Evolutionary conservation across 495 filamentous ascomycete genomes (phyloP), one percentile per base, ranked within the genome.

Genomic region (Staphylotrichum tortipilum): DNA sequence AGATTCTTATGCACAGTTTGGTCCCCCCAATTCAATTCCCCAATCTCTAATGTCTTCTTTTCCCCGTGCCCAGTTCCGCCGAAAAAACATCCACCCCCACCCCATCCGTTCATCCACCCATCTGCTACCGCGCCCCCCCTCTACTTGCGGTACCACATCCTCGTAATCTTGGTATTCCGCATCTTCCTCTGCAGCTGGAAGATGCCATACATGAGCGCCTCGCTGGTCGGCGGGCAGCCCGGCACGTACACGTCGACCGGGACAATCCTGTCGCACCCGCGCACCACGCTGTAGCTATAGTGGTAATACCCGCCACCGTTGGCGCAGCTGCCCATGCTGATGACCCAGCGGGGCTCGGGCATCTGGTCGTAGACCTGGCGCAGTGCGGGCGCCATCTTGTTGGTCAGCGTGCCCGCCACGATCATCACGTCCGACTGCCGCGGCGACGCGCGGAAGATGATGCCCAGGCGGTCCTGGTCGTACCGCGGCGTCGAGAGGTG

Each of bases 351-450:
- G 28, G 90, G 90, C 24, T 96, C 90, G 34, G 90, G 90, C 90
- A 96, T 96, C 73, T 96, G 90, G 71, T 96, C 90, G 66, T 96
- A 96, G 28, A 96, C 90, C 69, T 95, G 89, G 58, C 90, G 76
- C 64, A 96, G 77, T 36, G 90, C 90, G 28, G 89, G 88, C 8
- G 90, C 90, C 90, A 96, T 96, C 78, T 96, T 96, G 74, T 96
- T 96, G 33, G 90, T 96, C 56, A 96, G 75, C 1, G 90, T 96
- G 35, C 90, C 90, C 23, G 90, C 90, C 10, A 96, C 90, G 63
- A 96, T 96, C 90, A 96, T 96, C 53, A 96, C 88, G 71, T 96
- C 90, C 44, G 87, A 92, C 71, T 96, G 90, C 22, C 90, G 86
- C 2, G 90, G 90, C 19, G 88, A 94, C 50, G 89, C 90, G 59